phyloP scores from a whole-genome alignment of 768 basidiomycete genomes.

The Boletus tylopilopsis region DNA sequence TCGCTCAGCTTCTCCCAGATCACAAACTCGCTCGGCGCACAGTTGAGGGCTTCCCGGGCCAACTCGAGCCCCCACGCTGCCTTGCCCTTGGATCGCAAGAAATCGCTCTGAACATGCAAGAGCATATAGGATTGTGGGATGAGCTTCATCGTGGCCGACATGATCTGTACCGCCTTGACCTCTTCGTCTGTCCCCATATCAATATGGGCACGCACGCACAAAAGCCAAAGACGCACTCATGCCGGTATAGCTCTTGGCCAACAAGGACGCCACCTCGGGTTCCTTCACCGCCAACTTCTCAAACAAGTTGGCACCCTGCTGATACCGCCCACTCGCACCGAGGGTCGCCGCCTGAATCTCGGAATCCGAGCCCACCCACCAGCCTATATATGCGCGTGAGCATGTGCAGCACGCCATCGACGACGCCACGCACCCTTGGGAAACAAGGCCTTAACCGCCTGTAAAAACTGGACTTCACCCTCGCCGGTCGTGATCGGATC shows the following conservation, averaged over 20 bases:
- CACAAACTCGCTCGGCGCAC: conserved; percentile 97
- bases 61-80: conserved; percentile 87
- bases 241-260: conserved; percentile 90
- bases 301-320: conserved; percentile 88
- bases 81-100: conserved; percentile 82
- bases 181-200: conserved; percentile 72
- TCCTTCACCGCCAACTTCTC: conserved; percentile 85
- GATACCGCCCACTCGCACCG: conserved; percentile 83
- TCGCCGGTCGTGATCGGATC: conserved; percentile 91
- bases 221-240: conserved; percentile 70
- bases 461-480: conserved; percentile 85
- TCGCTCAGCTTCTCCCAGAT: conserved; percentile 99
- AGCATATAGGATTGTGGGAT: conserved; percentile 93
- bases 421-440: conserved; percentile 55
- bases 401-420: not conserved
- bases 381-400: conserved; percentile 49
- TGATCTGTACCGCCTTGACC: conserved; percentile 96
- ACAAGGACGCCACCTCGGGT: conserved; percentile 82
- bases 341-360: conserved; percentile 99
- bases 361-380: conserved; percentile 98
- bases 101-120: conserved; percentile 92
- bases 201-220: not conserved
- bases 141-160: conserved; percentile 75
- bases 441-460: conserved; percentile 87
- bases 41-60: conserved; percentile 93